phyloP scores from a whole-genome alignment of 352 stramenopile genomes.

The Globisporangium iwayamae region DNA sequence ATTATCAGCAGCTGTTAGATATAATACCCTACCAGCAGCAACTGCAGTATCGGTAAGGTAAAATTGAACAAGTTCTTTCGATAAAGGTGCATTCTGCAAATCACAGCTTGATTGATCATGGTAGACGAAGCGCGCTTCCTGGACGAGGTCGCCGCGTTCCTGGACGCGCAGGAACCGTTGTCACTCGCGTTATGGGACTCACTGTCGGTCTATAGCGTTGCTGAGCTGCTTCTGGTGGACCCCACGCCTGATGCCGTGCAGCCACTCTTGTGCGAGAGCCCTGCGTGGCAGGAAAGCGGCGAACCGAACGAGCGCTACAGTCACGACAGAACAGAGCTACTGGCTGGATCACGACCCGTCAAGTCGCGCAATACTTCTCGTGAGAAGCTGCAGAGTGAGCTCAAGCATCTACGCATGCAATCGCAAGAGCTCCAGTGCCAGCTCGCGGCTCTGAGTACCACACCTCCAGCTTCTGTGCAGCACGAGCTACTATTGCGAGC shows the following conservation, averaged over 20 bases:
- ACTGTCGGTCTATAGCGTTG: background rate
- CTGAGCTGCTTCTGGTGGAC: background rate
- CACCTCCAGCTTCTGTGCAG: background rate
- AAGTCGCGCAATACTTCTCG: slow-evolving; percentile 15
- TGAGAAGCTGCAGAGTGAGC: slow-evolving; percentile 22
- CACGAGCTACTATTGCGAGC: slow-evolving; percentile 3
- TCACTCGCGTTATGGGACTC: background rate
- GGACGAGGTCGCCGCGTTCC: slow-evolving; percentile 1
- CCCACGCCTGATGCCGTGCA: background rate
- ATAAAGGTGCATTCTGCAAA: no score
- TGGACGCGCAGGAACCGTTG: background rate
- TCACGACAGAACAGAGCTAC: background rate
- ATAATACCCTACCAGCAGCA: no score
- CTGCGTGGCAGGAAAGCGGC: background rate
- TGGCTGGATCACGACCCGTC: background rate
- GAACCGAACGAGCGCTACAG: background rate
- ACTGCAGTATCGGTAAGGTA: no score
- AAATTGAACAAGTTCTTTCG: no score
- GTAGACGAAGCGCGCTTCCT: slow-evolving; percentile 1
- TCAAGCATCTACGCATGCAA: slow-evolving; percentile 19
- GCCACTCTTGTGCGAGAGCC: background rate
- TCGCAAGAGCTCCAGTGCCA: slow-evolving; percentile 10
- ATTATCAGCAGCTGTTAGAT: no score
- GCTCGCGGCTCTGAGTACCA: slow-evolving; percentile 4
- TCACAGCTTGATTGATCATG: background rate